A percentile compares a stretch with the other conserved stretches of the same genome.
These are phyloP conservation scores for Mycena maculata DNA, from an alignment of 768 basidiomycete genomes.

Conservation along the genomic window DNA sequence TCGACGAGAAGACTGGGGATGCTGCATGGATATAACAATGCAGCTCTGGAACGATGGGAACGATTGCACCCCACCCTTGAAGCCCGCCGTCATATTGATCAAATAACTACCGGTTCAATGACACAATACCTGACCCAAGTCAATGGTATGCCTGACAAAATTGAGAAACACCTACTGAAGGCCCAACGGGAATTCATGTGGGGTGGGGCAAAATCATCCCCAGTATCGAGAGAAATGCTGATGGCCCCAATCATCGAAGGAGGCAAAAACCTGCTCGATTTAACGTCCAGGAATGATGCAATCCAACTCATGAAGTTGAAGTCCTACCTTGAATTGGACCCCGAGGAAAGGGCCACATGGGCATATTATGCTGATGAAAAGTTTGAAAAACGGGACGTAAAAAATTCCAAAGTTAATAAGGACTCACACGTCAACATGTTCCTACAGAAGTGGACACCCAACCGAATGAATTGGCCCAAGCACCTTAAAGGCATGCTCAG, in stretches of 20 bases:
- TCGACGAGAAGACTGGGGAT: too few species aligned
- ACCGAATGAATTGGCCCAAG: not conserved
- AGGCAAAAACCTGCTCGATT: slow-evolving; percentile 27
- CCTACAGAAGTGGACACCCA: slow-evolving; percentile 6
- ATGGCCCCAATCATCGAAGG: slow-evolving; percentile 2
- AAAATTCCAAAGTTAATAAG: not conserved
- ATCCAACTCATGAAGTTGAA: slow-evolving; percentile 19
- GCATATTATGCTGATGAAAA: not conserved
- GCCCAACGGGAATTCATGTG: too few species aligned
- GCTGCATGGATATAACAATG: too few species aligned
- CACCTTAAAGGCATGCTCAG: not conserved
- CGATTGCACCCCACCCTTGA: too few species aligned
- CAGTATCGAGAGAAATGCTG: slow-evolving; percentile 1
- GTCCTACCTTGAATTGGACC: slow-evolving; percentile 10
- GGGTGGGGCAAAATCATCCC: slow-evolving; percentile 4
- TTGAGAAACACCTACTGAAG: too few species aligned
- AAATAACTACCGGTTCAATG: too few species aligned
- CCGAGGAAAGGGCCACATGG: not conserved
- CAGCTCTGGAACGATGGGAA: too few species aligned
- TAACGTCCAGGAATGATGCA: slow-evolving; percentile 23
- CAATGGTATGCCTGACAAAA: too few species aligned
- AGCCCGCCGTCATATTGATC: too few species aligned
- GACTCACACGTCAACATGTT: not conserved
- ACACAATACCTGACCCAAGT: too few species aligned
- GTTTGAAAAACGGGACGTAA: not conserved